phyloP scores from a whole-genome alignment of 805 yeast genomes.

The Sporopachydermia lactativora region DNA sequence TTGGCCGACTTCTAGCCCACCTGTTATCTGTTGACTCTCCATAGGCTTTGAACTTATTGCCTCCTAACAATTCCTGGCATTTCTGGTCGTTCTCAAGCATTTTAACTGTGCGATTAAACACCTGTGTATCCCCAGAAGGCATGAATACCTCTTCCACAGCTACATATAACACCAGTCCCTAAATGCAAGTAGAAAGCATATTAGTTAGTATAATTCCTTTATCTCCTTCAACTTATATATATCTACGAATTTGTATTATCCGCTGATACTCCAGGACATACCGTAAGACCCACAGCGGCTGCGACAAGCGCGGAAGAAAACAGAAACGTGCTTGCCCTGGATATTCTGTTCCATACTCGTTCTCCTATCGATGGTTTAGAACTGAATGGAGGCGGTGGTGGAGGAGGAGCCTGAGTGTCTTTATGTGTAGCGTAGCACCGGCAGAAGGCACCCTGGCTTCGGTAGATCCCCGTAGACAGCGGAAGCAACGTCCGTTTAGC shows the following conservation, averaged over 20 bases:
- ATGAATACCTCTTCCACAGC: conserved; percentile 68
- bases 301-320: conserved; percentile 19
- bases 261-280: background rate
- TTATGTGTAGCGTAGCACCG: background rate
- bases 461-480: too few species aligned
- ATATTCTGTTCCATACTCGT: conserved; percentile 5
- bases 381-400: background rate
- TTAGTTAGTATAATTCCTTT: background rate
- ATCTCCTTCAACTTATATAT: too few species aligned
- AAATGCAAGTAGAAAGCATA: conserved; percentile 32
- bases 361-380: background rate
- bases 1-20: conserved; percentile 85
- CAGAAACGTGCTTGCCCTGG: conserved; percentile 17
- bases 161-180: conserved; percentile 56
- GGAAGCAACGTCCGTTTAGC: too few species aligned
- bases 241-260: too few species aligned
- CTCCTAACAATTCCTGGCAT: conserved; percentile 44
- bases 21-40: conserved; percentile 60
- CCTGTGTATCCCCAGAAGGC: conserved; percentile 85
- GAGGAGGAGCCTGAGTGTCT: background rate
- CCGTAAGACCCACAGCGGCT: conserved; percentile 19
- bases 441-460: too few species aligned
- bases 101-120: conserved; percentile 76
- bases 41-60: conserved; percentile 62
- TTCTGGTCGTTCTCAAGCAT: conserved; percentile 54